Evolutionary conservation across 768 basidiomycete genomes (phyloP).

Genomic region (Mrakia frigida): DNA sequence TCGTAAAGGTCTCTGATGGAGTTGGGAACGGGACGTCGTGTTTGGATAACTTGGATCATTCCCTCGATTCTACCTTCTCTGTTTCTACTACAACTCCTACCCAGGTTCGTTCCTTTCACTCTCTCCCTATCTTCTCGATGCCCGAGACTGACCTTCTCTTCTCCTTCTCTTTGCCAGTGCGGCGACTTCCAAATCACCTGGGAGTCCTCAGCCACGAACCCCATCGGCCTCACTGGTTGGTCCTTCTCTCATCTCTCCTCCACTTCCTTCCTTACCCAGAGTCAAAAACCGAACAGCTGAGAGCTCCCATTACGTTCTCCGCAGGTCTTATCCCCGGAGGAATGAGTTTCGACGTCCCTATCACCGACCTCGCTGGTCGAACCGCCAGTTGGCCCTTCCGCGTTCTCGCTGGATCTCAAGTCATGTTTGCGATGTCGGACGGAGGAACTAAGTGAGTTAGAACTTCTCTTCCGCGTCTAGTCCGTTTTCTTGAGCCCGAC

Average conservation of each 20-base stretch:
- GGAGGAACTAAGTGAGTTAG: conserved; percentile 17
- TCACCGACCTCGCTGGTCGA: conserved; percentile 10
- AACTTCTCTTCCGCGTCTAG: neutral
- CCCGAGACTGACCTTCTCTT: no score
- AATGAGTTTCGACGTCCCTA: conserved; percentile 24
- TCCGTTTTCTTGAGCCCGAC: neutral
- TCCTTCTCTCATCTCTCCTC: neutral
- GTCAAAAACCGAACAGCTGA: neutral
- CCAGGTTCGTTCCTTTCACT: no score
- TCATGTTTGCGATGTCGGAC: conserved; percentile 25
- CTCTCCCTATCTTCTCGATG: no score
- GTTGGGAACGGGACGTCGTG: conserved; percentile 16
- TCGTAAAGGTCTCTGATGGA: conserved; percentile 13
- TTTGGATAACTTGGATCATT: conserved; percentile 20
- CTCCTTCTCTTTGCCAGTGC: neutral
- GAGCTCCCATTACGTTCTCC: neutral
- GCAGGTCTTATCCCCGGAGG: conserved; percentile 30
- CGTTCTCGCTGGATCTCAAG: conserved; percentile 17
- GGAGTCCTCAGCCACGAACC: conserved; percentile 14
- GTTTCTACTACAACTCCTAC: conserved; percentile 18
- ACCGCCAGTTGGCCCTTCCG: conserved; percentile 15
- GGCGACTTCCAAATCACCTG: conserved; percentile 2
- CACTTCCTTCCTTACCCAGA: neutral
- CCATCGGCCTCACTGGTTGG: conserved; percentile 17
- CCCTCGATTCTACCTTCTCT: conserved; percentile 18